A percentile compares a stretch with the other conserved stretches of the same genome.
Conservation (phyloP, 1,139 yeast species). For the Kodamaea sp. region DNA sequence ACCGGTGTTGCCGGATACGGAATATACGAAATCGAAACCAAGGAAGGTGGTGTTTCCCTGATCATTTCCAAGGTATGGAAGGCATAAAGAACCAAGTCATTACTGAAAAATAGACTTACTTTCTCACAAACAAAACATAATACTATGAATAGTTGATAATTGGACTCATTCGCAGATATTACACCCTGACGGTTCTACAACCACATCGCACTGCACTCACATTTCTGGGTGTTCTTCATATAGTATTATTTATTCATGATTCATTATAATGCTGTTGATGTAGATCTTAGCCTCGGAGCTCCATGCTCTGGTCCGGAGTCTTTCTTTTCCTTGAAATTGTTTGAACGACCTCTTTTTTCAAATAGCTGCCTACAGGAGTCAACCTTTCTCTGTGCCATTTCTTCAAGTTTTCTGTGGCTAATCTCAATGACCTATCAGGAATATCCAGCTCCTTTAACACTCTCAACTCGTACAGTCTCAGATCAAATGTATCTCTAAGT, state of each 20-base stretch:
- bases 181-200: no score
- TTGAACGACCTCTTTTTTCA: conserved; percentile 10
- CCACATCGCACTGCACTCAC: not conserved
- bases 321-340: conserved; percentile 12
- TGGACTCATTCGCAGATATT: no score
- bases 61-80: conserved; percentile 42
- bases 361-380: conserved; percentile 11
- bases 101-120: no score
- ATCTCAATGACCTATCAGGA: conserved; percentile 17
- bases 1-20: conserved; percentile 66
- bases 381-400: conserved; percentile 26
- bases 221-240: not conserved
- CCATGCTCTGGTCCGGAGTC: conserved; percentile 11
- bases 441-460: conserved; percentile 28
- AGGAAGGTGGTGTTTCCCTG: conserved; percentile 45
- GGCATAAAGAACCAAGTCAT: conserved; percentile 33
- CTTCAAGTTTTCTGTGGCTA: conserved; percentile 18
- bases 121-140: no score
- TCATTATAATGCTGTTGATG: not conserved
- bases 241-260: conserved; percentile 1
- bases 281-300: not conserved
- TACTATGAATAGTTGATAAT: no score
- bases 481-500: conserved; percentile 35
- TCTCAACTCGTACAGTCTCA: conserved; percentile 18
- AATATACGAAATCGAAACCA: conserved; percentile 66